A percentile compares a stretch with the other conserved stretches of the same genome.
These are phyloP conservation scores for Rhynchosporium agropyri DNA, from an alignment of 2,329 filamentous ascomycete species.

Conservation along the genomic window DNA sequence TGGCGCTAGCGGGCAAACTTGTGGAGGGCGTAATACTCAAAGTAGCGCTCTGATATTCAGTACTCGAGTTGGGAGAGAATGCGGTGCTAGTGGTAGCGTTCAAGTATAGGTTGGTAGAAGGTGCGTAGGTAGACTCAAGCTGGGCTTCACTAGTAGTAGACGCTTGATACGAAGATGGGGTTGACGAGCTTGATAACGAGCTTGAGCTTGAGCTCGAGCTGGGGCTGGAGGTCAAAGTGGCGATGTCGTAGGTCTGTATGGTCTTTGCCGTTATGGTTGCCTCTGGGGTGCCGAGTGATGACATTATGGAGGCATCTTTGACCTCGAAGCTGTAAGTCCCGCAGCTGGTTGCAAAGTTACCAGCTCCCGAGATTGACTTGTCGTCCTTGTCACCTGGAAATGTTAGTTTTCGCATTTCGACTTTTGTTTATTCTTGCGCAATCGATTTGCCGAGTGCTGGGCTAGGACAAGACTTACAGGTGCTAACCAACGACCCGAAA, in stretches of 20 bases:
- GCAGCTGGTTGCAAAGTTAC: conserved; percentile 13
- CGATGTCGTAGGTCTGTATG: conserved; percentile 18
- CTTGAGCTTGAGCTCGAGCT: conserved; percentile 5
- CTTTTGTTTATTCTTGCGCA: background rate
- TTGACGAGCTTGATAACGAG: conserved; percentile 5
- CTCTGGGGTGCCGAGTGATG: conserved; percentile 3
- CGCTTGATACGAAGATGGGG: conserved; percentile 2
- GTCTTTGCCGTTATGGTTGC: conserved; percentile 16
- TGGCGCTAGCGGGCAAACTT: background rate
- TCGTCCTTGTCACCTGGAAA: conserved; percentile 7
- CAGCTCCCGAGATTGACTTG: conserved; percentile 19
- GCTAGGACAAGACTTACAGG: conserved; percentile 9
- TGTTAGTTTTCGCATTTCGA: background rate
- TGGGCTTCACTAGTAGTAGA: conserved; percentile 11
- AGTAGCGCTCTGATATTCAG: conserved; percentile 8
- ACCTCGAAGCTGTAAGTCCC: conserved; percentile 19
- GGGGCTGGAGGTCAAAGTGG: background rate
- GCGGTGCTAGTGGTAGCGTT: conserved; percentile 14
- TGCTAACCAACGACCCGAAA: conserved; percentile 16
- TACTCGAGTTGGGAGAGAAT: conserved; percentile 4
- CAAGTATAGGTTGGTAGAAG: conserved; percentile 3
- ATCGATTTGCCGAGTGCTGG: background rate
- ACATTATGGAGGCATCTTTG: conserved; percentile 5
- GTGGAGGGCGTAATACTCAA: background rate
- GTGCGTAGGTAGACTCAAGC: conserved; percentile 7